Evolutionary conservation across 2,329 filamentous ascomycete species (phyloP), one percentile per base, ranked within the genome.

Genomic region (Rutstroemia sydowiana): DNA sequence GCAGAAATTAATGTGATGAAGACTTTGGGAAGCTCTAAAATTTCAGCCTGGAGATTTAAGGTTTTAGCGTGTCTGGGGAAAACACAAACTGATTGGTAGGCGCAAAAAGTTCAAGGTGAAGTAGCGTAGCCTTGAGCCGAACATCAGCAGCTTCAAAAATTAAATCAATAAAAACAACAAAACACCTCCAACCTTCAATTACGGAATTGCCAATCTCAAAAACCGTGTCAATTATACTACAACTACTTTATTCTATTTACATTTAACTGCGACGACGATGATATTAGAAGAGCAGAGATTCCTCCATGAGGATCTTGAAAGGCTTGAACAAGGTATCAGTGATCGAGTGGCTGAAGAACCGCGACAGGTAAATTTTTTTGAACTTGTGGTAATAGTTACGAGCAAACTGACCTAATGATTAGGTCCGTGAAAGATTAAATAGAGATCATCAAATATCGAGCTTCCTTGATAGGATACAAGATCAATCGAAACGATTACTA

Each of bases 261-360:
- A 26, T 26, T 26, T 8, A 8, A 26, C 23, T 8, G 23, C 23
- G 8, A 26, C 23, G 8, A 26, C 23, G 6, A 84, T 96, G 90
- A 74, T 95, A 61, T 73, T 96, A 58, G 95, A 98, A 75, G 91
- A 97, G 63, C 87, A 97, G 72, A 82, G 93, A 63, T 90, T 88
- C 65, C 81, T 96, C 63, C 91, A 96, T 63, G 93, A 98, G 79
- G 93, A 98, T 71, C 75, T 98, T 46, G 93, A 98, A 77, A 85
- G 93, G 58, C 79, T 98, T 54, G 93, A 98, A 72, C 89, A 95
- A 69, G 93, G 88, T 49, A 86, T 96, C 63, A 86, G 88, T 50
- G 91, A 97, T 72, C 87, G 91, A 64, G 81, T 95, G 55, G 78
- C 83, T 57, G 89, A 96, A 60, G 90, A 97, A 59, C 91, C 92